phyloP scores from a whole-genome alignment of 73 alveolate species.

The Stentor roeselii region DNA sequence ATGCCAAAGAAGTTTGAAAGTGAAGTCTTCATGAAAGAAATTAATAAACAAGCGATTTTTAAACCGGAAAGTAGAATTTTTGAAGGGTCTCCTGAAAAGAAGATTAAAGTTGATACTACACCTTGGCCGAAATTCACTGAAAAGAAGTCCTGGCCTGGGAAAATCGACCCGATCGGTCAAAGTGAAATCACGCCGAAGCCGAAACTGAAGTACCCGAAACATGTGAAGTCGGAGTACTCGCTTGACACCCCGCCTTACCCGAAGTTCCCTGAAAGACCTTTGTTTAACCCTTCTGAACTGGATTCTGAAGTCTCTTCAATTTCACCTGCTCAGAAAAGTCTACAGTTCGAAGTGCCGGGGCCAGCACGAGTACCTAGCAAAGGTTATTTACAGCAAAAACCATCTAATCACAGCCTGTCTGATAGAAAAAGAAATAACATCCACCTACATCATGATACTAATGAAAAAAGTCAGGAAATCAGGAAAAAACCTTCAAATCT shows the following conservation, averaged over 20 bases:
- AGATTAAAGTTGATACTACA: background rate
- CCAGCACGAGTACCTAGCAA: too few relatives aligned
- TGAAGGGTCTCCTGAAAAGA: background rate
- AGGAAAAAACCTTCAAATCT: background rate
- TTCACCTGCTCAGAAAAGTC: background rate
- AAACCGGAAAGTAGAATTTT: background rate
- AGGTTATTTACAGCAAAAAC: background rate
- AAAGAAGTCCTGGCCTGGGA: background rate
- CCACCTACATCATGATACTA: background rate
- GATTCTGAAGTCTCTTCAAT: too few relatives aligned
- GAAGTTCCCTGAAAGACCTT: too few relatives aligned
- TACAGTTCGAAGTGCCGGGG: too few relatives aligned
- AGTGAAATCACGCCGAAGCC: background rate
- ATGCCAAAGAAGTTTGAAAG: background rate
- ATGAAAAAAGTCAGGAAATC: background rate
- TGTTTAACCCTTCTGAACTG: too few relatives aligned
- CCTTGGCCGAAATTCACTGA: constrained; percentile 1
- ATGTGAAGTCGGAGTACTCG: too few relatives aligned
- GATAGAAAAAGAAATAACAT: background rate
- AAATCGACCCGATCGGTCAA: background rate
- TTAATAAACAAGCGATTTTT: too few relatives aligned
- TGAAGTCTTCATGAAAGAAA: background rate
- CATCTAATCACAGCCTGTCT: background rate
- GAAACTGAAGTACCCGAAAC: background rate
- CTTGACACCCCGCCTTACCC: too few relatives aligned